Evolutionary conservation across 1,284 basidiomycete genomes (phyloP), one percentile per base, ranked within the genome.

Genomic region (Wallemia ichthyophaga): DNA sequence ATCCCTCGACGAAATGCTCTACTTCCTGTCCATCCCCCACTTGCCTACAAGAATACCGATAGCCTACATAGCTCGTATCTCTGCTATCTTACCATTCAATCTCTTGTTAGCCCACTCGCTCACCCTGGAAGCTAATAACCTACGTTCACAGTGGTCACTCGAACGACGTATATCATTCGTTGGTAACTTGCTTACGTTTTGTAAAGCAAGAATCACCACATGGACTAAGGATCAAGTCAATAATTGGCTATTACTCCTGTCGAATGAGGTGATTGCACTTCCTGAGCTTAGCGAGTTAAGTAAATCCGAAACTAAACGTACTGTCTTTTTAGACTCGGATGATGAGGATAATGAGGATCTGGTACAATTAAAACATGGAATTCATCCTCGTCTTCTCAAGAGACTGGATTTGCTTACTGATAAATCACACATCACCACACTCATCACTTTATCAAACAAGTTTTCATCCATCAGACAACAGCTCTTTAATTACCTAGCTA

Each of bases 131-230:
- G 59, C 65, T 69, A 65, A 28, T 69, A 64, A 59, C 55, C 62
- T 62, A 23, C 57, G 27, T 48, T 1, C 31, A 60, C 56, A 31
- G 5, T 48, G 37, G 37, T 15, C 53, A 61, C 3, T 71, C 71
- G 59, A 67, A 69, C 21, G 75, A 71, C 63, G 67, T 75, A 55
- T 62, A 24, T 75, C 84, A 63, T 71, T 85, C 1, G 65, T 82
- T 15, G 77, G 81, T 0, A 83, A 82, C 64, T 68, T 84, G 2
- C 68, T 76, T 48, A 73, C 75, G 3, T 80, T 85, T 65, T 72
- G 74, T 9, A 71, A 76, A 0, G 75, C 78, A 1, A 73, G 77
- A 58, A 78, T 81, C 64, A 62, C 71, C 9, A 68, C 68, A 2
- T 68, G 81, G 3, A 67, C 73, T 1, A 65, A 70, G 0, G 62